Evolutionary conservation across 257 asterid genomes (phyloP).

Genomic region (Salvia splendens): DNA sequence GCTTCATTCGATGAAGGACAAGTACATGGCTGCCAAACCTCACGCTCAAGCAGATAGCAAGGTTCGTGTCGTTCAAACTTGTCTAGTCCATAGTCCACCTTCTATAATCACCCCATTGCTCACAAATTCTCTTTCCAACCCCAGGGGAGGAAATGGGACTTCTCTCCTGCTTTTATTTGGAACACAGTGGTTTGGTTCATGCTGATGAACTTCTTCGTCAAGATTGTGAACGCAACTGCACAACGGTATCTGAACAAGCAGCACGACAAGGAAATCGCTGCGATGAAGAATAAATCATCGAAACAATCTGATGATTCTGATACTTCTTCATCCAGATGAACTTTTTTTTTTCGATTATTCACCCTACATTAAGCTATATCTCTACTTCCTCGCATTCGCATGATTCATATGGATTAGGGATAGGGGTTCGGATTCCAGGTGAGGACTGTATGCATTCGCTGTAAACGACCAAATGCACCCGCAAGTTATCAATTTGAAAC

Average conservation of each 20-base stretch:
- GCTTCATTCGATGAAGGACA: conserved; percentile 83
- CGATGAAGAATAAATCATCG: conserved; percentile 46
- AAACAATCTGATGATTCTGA: conserved; percentile 43
- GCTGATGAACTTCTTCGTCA: conserved; percentile 63
- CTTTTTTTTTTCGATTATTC: conserved; percentile 17
- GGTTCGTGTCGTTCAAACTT: conserved; percentile 41
- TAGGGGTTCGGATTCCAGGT: conserved; percentile 28
- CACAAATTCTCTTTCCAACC: not conserved
- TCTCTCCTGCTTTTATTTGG: conserved; percentile 65
- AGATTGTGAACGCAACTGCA: conserved; percentile 74
- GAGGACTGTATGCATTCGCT: conserved; percentile 16
- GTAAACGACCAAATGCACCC: conserved; percentile 24
- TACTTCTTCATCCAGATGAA: conserved; percentile 41
- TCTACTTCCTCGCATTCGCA: not conserved
- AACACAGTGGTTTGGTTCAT: conserved; percentile 75
- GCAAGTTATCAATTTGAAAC: conserved; percentile 30
- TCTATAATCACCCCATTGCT: not conserved
- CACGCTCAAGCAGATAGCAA: conserved; percentile 49
- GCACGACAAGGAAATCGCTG: conserved; percentile 59
- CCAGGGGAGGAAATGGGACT: conserved; percentile 68
- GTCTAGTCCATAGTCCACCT: not conserved
- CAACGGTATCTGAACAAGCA: conserved; percentile 57
- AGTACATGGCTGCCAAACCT: conserved; percentile 66
- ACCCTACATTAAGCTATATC: not conserved
- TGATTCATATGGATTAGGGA: conserved; percentile 17